phyloP scores from a whole-genome alignment of 495 filamentous ascomycete species.

The Hapsidospora chrysogenum region DNA sequence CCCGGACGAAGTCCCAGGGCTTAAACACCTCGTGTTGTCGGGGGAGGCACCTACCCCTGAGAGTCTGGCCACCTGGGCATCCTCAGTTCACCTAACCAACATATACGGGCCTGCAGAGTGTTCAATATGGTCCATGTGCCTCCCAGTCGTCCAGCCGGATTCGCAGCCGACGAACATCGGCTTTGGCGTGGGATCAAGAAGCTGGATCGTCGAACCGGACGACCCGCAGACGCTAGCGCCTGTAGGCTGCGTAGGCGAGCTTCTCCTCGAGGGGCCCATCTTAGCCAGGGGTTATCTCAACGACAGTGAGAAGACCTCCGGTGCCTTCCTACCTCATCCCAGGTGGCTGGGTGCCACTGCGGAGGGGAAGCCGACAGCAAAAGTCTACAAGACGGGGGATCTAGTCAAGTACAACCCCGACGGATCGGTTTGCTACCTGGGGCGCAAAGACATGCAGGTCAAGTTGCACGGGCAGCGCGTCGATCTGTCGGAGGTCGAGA shows the following conservation, averaged over 20 bases:
- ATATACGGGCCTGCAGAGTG: slow-evolving; percentile 27
- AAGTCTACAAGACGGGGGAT: slow-evolving; percentile 57
- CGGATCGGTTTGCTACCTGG: slow-evolving; percentile 39
- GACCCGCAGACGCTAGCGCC: slow-evolving; percentile 36
- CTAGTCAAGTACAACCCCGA: slow-evolving; percentile 40
- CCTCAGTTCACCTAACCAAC: slow-evolving; percentile 23
- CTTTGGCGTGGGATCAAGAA: no score
- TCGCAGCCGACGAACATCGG: no score
- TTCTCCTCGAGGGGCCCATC: slow-evolving; percentile 41
- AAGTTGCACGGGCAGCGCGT: slow-evolving; percentile 51
- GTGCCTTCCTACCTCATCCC: slow-evolving; percentile 23
- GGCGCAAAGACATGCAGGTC: slow-evolving; percentile 45
- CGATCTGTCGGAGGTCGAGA: slow-evolving; percentile 49
- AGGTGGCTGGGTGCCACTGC: slow-evolving; percentile 18
- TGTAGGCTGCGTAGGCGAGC: slow-evolving; percentile 41
- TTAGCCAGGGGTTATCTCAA: slow-evolving; percentile 33
- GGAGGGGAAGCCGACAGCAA: slow-evolving; percentile 14
- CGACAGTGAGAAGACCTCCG: slow-evolving; percentile 21
- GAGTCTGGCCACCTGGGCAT: slow-evolving; percentile 36
- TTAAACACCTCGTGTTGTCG: slow-evolving; percentile 29
- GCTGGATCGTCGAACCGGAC: slow-evolving; percentile 41
- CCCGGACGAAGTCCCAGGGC: slow-evolving; percentile 16
- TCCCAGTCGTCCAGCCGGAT: no score
- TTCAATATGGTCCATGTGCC: no score
- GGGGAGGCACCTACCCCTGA: slow-evolving; percentile 39